These are phyloP conservation scores for Ampelocalamus luodianensis DNA, from an alignment of 176 grass and related monocot species.

Conservation along the genomic window DNA sequence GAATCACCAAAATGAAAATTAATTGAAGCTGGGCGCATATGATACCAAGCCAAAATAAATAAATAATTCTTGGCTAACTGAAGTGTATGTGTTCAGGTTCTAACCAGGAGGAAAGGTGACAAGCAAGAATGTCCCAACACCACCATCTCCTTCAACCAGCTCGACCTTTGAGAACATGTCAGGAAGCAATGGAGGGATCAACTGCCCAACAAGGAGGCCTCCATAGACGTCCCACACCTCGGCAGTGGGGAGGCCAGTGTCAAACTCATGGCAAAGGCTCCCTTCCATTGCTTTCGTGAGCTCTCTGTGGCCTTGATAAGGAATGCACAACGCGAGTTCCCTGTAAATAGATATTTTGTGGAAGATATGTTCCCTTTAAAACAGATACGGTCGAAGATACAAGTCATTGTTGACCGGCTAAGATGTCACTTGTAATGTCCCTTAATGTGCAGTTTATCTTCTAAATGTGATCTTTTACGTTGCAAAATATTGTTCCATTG, in stretches of 20 bases:
- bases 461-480: too few species aligned
- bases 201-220: background rate
- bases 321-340: background rate
- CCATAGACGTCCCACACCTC: conserved; percentile 43
- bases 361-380: too few species aligned
- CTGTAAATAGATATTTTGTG: background rate
- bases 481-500: too few species aligned
- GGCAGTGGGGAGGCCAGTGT: conserved; percentile 26
- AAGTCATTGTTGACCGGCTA: too few species aligned
- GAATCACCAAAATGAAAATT: background rate
- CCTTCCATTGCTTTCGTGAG: conserved; percentile 25
- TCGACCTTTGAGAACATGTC: conserved; percentile 39
- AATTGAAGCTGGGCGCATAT: background rate
- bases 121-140: conserved; percentile 28
- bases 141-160: conserved; percentile 40
- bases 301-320: background rate
- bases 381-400: too few species aligned
- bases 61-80: background rate
- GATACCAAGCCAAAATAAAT: background rate
- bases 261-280: conserved; percentile 32
- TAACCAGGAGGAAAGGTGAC: conserved; percentile 27
- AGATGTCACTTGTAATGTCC: too few species aligned
- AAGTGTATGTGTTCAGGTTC: background rate
- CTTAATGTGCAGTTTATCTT: too few species aligned
- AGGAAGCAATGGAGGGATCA: conserved; percentile 34